phyloP scores from a whole-genome alignment of 2,329 filamentous ascomycete genomes.

The Triangularia setosa region DNA sequence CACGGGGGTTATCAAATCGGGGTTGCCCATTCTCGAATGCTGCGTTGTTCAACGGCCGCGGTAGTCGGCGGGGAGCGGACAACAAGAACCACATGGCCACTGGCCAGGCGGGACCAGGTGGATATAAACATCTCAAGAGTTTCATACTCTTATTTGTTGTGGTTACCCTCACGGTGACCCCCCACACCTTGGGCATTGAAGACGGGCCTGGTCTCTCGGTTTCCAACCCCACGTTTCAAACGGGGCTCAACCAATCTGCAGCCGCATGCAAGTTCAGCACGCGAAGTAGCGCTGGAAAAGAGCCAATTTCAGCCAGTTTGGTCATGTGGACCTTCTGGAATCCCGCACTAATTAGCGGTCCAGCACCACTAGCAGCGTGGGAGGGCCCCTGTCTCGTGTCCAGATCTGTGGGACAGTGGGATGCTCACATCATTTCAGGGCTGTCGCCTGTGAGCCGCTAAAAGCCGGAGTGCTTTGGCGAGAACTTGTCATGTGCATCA shows the following conservation, averaged over 20 bases:
- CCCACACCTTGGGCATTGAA: background rate
- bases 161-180: background rate
- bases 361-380: constrained; percentile 1
- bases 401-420: constrained; percentile 10
- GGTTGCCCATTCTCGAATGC: background rate
- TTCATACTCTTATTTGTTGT: background rate
- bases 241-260: constrained; percentile 4
- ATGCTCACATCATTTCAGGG: background rate
- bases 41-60: background rate
- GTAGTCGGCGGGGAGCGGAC: background rate
- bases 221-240: constrained; percentile 16
- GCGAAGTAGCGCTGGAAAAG: constrained; percentile 1
- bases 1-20: background rate
- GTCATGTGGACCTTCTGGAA: constrained; percentile 7
- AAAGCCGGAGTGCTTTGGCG: background rate
- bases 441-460: background rate
- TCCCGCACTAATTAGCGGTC: constrained; percentile 5
- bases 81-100: background rate
- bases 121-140: background rate
- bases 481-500: constrained; percentile 2
- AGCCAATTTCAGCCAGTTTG: constrained; percentile 6
- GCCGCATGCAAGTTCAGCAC: background rate
- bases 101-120: background rate
- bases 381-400: constrained; percentile 10
- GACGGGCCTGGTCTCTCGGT: constrained; percentile 2